Conservation (phyloP, 2,329 filamentous ascomycete genomes). For the Aspergillus melleus region DNA sequence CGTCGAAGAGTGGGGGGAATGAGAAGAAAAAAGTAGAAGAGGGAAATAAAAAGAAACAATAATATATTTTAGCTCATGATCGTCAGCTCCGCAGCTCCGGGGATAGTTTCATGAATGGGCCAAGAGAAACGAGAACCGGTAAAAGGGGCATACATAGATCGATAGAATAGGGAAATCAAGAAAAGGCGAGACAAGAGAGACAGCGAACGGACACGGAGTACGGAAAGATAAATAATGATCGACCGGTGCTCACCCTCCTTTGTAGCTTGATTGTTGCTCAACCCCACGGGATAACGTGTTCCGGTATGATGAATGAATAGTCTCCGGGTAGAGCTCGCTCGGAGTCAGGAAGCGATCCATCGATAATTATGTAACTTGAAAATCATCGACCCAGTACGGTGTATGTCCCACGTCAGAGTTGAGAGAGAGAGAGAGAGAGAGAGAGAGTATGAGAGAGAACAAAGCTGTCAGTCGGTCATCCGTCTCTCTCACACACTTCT, state of each 20-base stretch:
- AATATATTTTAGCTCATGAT: not conserved
- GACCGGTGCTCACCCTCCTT: not conserved
- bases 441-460: too few relatives aligned
- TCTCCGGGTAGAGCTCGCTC: not conserved
- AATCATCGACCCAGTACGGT: too few relatives aligned
- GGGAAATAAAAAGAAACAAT: not conserved
- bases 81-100: not conserved
- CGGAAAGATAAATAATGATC: conserved; percentile 1
- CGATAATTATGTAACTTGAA: too few relatives aligned
- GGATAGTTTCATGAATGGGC: not conserved
- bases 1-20: not conserved
- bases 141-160: not conserved
- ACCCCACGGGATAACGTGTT: conserved; percentile 12
- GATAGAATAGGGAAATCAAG: not conserved
- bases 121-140: not conserved
- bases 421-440: not conserved
- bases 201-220: not conserved
- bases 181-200: not conserved
- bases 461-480: not conserved
- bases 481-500: not conserved
- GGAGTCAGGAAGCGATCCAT: not conserved
- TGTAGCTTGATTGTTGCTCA: not conserved
- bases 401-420: not conserved
- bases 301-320: not conserved
- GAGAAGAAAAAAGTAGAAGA: not conserved